phyloP scores from a whole-genome alignment of 1,139 yeast genomes.

The Wickerhamomyces sp. region DNA sequence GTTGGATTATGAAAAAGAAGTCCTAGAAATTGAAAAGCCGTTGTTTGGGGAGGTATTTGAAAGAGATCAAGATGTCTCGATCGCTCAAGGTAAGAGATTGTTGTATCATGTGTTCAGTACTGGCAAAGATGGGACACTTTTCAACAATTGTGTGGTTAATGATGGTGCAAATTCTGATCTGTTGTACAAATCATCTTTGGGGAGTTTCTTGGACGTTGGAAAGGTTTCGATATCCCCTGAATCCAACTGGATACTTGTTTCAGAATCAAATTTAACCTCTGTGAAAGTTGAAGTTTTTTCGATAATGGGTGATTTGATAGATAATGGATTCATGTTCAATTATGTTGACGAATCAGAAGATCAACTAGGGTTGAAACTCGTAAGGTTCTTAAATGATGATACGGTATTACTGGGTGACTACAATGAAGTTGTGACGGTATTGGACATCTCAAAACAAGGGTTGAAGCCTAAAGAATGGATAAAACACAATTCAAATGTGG shows the following conservation, averaged over 20 bases:
- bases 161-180: conserved; percentile 6
- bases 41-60: conserved; percentile 4
- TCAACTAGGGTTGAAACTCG: conserved; percentile 7
- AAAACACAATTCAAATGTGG: conserved; percentile 1
- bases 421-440: conserved; percentile 6
- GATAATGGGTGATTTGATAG: conserved; percentile 10
- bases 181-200: conserved; percentile 6
- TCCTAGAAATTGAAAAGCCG: conserved; percentile 14
- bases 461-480: conserved; percentile 1
- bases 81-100: neutral
- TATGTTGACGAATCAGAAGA: conserved; percentile 4
- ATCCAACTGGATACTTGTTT: conserved; percentile 9
- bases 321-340: conserved; percentile 5
- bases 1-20: conserved; percentile 7
- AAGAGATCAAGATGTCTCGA: neutral
- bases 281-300: conserved; percentile 6
- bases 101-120: conserved; percentile 1
- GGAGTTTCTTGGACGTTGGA: conserved; percentile 1
- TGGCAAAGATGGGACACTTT: neutral
- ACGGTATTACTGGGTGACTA: conserved; percentile 12
- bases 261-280: conserved; percentile 7
- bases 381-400: conserved; percentile 11
- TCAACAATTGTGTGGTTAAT: conserved; percentile 4
- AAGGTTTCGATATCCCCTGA: conserved; percentile 7
- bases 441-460: conserved; percentile 3